These are phyloP conservation scores for Mycena rebaudengoi DNA, from an alignment of 768 basidiomycete species.

Conservation along the genomic window DNA sequence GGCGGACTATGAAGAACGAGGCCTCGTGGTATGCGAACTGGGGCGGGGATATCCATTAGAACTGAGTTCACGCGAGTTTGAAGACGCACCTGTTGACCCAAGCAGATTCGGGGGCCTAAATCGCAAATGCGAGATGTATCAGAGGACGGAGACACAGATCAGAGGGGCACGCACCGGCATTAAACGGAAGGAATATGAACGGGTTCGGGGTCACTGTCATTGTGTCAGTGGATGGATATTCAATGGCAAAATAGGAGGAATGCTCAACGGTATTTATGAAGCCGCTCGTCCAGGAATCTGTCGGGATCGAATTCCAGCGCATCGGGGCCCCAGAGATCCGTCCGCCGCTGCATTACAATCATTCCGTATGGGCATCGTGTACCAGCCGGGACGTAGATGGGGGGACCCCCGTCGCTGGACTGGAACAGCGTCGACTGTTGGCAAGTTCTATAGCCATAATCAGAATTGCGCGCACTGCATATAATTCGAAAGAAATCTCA, in stretches of 20 bases:
- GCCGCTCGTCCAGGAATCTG: slow-evolving; percentile 50
- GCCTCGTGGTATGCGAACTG: slow-evolving; percentile 6
- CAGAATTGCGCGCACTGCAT: not conserved
- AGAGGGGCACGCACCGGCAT: slow-evolving; percentile 58
- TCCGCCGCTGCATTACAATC: slow-evolving; percentile 46
- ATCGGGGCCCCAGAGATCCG: slow-evolving; percentile 48
- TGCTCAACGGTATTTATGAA: slow-evolving; percentile 45
- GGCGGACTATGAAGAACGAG: not conserved
- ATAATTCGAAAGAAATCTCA: not conserved
- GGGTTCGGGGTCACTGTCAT: slow-evolving; percentile 40
- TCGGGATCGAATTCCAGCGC: slow-evolving; percentile 50
- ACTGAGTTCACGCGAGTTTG: too few species aligned
- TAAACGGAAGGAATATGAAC: too few species aligned
- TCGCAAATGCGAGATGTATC: too few species aligned
- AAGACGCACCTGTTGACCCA: slow-evolving; percentile 44
- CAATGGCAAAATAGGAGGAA: not conserved
- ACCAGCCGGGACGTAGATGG: slow-evolving; percentile 2
- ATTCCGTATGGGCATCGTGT: slow-evolving; percentile 29
- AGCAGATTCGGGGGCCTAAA: slow-evolving; percentile 47
- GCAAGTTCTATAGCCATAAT: not conserved
- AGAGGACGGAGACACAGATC: too few species aligned
- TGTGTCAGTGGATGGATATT: not conserved
- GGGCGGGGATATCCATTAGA: too few species aligned
- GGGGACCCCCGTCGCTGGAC: slow-evolving; percentile 5
- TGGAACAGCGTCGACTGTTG: not conserved